These are phyloP conservation scores for Aspergillus sp. DNA, from an alignment of 2,329 filamentous ascomycete species.

Conservation along the genomic window DNA sequence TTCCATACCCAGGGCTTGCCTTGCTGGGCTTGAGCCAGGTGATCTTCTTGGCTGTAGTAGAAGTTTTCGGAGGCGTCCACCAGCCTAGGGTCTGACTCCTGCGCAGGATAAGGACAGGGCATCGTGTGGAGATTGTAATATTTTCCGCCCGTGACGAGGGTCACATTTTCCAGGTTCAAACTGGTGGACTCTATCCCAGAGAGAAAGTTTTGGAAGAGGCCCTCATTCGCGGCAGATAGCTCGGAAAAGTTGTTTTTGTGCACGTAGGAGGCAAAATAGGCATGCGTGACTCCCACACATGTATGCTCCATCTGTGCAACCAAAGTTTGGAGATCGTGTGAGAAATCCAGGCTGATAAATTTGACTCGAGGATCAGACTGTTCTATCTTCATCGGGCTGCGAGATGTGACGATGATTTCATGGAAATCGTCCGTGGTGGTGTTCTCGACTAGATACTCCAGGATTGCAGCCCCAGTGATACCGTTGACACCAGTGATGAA, in stretches of 20 bases:
- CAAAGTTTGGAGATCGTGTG: conserved; percentile 3
- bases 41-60: conserved; percentile 20
- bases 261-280: conserved; percentile 24
- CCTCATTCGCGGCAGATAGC: conserved; percentile 14
- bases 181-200: too few relatives aligned
- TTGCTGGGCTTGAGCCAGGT: conserved; percentile 10
- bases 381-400: conserved; percentile 9
- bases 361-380: conserved; percentile 17
- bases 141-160: conserved; percentile 11
- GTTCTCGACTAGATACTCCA: conserved; percentile 19
- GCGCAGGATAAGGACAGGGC: conserved; percentile 13
- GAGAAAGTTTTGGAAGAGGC: conserved; percentile 5
- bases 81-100: conserved; percentile 15
- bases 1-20: conserved; percentile 14
- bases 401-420: conserved; percentile 19
- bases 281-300: conserved; percentile 20
- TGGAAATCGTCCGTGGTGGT: conserved; percentile 7
- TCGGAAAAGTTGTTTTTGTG: conserved; percentile 18
- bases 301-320: conserved; percentile 6
- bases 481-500: conserved; percentile 25
- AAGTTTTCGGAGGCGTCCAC: conserved; percentile 15
- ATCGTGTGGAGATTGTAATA: conserved; percentile 16
- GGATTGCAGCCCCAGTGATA: conserved; percentile 23
- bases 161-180: conserved; percentile 2
- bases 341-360: conserved; percentile 22